These are phyloP conservation scores for Diaporthe eres DNA, from an alignment of 2,329 filamentous ascomycete genomes.

Conservation along the genomic window DNA sequence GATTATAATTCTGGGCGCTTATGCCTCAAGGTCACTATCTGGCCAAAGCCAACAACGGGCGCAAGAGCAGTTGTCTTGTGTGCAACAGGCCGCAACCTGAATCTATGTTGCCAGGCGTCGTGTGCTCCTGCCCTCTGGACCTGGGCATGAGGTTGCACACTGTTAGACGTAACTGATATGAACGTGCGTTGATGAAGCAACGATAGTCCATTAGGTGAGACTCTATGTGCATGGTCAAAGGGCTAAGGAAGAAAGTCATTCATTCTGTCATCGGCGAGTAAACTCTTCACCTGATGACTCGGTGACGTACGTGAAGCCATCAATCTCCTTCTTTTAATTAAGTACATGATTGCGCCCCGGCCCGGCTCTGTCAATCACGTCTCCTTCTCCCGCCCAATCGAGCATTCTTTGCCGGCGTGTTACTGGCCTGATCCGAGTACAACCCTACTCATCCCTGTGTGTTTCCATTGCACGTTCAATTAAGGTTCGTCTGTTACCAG, in stretches of 20 bases:
- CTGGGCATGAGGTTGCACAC: too few species aligned
- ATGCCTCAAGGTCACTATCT: not conserved
- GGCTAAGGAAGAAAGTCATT: not conserved
- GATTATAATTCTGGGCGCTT: not conserved
- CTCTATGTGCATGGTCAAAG: not conserved
- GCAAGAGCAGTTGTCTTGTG: not conserved
- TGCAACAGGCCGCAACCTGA: not conserved
- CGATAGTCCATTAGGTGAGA: not conserved
- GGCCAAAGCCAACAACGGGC: not conserved
- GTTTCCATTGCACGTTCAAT: slow-evolving; percentile 26
- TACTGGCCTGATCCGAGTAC: slow-evolving; percentile 4
- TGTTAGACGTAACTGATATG: not conserved
- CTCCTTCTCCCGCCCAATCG: not conserved
- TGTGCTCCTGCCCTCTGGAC: not conserved
- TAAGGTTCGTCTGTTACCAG: slow-evolving; percentile 28
- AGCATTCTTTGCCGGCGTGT: not conserved
- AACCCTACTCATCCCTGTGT: slow-evolving; percentile 16
- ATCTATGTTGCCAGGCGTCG: not conserved
- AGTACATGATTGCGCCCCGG: not conserved
- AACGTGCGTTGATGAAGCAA: not conserved
- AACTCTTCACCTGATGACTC: slow-evolving; percentile 3
- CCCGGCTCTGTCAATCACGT: slow-evolving; percentile 12
- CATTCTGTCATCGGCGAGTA: not conserved
- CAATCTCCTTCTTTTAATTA: not conserved
- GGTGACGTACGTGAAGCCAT: not conserved